These are phyloP conservation scores for Allium fistulosum DNA, from an alignment of 106 monocot genomes.

Conservation along the genomic window DNA sequence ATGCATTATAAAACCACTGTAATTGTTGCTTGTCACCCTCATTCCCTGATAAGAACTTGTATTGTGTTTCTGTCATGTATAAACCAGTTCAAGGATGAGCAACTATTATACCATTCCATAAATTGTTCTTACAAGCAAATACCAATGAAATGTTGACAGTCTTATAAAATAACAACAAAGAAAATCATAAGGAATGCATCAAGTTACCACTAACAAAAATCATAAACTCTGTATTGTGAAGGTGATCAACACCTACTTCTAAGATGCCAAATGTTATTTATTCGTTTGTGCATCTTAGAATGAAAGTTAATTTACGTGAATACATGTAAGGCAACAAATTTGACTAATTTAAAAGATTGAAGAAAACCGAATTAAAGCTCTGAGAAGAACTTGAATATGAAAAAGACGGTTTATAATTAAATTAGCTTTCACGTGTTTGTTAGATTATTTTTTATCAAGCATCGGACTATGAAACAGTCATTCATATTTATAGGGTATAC, in stretches of 20 bases:
- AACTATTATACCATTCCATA: background rate
- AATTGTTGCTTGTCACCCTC: constrained; percentile 92
- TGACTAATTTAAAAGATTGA: too few relatives aligned
- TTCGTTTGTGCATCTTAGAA: too few relatives aligned
- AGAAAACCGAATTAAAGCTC: too few relatives aligned
- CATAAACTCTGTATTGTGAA: too few relatives aligned
- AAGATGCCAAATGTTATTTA: too few relatives aligned
- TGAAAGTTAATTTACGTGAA: too few relatives aligned
- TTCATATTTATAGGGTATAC: too few relatives aligned
- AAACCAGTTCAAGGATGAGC: constrained; percentile 8
- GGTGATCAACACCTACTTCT: too few relatives aligned
- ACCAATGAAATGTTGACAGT: background rate
- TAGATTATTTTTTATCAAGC: too few relatives aligned
- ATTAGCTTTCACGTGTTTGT: background rate
- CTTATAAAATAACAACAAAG: background rate
- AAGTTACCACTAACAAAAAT: too few relatives aligned
- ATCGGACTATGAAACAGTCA: too few relatives aligned
- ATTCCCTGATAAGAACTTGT: constrained; percentile 58
- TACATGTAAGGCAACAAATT: too few relatives aligned
- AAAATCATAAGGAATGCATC: background rate
- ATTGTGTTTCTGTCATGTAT: constrained; percentile 36
- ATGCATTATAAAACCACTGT: constrained; percentile 63
- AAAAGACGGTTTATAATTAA: background rate
- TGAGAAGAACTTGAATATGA: background rate
- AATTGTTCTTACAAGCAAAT: background rate